A percentile compares a stretch with the other conserved stretches of the same genome.
phyloP scores from a whole-genome alignment of 495 filamentous ascomycete species.

The Lasiosphaeria hispida region DNA sequence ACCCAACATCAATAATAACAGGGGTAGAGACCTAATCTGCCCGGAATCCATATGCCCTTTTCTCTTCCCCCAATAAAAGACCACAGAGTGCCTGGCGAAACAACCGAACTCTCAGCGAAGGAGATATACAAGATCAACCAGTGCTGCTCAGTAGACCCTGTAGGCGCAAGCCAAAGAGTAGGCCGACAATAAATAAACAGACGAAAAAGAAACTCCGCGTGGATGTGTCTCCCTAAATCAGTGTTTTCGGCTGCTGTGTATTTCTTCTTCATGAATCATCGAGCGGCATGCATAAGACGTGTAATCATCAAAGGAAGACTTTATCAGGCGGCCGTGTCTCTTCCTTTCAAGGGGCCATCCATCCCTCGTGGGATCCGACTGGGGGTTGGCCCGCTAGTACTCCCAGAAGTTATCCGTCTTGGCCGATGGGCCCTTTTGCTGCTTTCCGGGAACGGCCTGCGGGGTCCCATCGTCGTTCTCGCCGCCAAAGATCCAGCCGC shows the following conservation, averaged over 20 bases:
- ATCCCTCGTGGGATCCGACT: not conserved
- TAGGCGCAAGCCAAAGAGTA: too few species aligned
- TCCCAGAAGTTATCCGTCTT: conserved; percentile 53
- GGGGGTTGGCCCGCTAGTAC: conserved; percentile 36
- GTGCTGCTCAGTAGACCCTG: too few species aligned
- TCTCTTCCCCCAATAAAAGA: too few species aligned
- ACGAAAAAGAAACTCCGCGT: too few species aligned
- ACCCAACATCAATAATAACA: not conserved
- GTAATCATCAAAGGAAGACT: conserved; percentile 4
- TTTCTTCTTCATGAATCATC: not conserved
- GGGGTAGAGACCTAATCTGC: too few species aligned
- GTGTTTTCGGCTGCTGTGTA: not conserved
- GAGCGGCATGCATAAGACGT: not conserved
- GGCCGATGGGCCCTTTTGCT: conserved; percentile 27
- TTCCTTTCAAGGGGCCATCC: not conserved
- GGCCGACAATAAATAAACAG: too few species aligned
- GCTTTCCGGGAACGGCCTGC: conserved; percentile 34
- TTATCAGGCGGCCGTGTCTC: not conserved
- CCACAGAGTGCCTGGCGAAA: too few species aligned
- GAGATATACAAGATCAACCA: too few species aligned
- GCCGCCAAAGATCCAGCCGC: conserved; percentile 62
- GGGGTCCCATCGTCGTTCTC: conserved; percentile 42
- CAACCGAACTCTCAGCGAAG: too few species aligned
- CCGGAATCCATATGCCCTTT: too few species aligned
- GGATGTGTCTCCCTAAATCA: too few species aligned